These are phyloP conservation scores for Conticribra weissflogii DNA, from an alignment of 108 stramenopile species.

Conservation along the genomic window DNA sequence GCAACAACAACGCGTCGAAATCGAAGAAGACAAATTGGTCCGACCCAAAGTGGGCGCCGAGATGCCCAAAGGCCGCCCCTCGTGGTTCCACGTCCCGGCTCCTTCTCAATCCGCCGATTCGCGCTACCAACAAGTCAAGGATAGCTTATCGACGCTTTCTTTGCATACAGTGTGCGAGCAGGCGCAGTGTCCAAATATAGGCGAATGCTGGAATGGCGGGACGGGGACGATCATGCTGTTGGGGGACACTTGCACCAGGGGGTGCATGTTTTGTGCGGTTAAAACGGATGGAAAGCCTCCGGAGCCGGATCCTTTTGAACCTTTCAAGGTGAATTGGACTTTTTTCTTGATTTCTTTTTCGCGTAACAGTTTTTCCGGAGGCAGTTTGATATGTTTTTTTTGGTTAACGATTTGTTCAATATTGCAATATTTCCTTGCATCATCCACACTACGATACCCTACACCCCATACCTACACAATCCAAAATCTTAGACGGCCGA, in stretches of 20 bases:
- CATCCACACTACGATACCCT: background rate
- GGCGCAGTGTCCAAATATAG: conserved; percentile 99
- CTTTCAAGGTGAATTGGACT: conserved; percentile 69
- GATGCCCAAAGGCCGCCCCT: conserved; percentile 83
- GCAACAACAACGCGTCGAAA: conserved; percentile 18
- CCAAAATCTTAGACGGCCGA: conserved; percentile 63
- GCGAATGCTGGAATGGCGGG: conserved; percentile 99
- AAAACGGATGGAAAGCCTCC: conserved; percentile 92
- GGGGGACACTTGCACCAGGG: conserved; percentile 98
- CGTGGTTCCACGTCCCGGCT: conserved; percentile 75
- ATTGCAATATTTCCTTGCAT: no score
- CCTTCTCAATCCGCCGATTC: conserved; percentile 65
- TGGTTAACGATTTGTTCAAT: no score
- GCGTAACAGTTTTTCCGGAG: no score
- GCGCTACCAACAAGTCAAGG: conserved; percentile 78
- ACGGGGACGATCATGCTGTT: conserved; percentile 99
- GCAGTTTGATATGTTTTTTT: no score
- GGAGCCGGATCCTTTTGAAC: conserved; percentile 96
- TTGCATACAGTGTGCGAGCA: conserved; percentile 98
- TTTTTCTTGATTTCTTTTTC: background rate
- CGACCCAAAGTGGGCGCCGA: conserved; percentile 83
- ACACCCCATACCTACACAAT: no score
- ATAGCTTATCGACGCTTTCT: conserved; percentile 72
- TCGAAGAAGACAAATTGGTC: conserved; percentile 21
- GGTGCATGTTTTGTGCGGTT: conserved; percentile 98